Base-by-base conservation (phyloP, 352 stramenopile species). In the Phytopythium aichiense region DNA sequence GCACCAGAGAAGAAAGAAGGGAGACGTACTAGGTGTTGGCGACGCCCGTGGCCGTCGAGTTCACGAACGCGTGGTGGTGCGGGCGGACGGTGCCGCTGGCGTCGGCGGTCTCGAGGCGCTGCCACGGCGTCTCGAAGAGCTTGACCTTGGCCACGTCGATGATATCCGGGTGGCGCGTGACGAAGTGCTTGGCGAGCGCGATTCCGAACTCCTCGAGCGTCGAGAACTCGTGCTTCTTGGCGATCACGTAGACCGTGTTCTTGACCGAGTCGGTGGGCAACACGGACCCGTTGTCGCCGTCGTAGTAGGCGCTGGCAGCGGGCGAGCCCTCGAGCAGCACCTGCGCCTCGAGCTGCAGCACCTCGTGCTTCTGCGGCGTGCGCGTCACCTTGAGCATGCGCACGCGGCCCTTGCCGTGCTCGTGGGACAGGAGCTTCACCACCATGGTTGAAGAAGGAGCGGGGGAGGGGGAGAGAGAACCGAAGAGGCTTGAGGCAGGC, bases 201-300 rank as follows among this genome's bases (percentile, higher is more conserved):
- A 95, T 66, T 45, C 71, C 87, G 75, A 97, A 96, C 57, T 94
- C 84, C 70, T 97, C 89, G 60, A 91, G 87, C 67, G 81, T 87
- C 13, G 80, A 81, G 63, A 96, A 95, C 69, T 91, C 78, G 71
- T 92, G 82, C 65, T 91, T 81, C 79, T 95, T 96, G 40, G 87
- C 88, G 42, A 96, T 53, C 60, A 89, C 82, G 69, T 94, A 96
- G 31, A 96, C 83, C 40, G 88, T 95, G 71, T 97, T 97, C 76
- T 97, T 97, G 71, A 94, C 76, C 61, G 89, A 95, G 70, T 97
- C 89, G 7, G 89, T 97, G 46, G 88, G 84, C 48, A 97, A 71
- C 64, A 97, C 87, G 25, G 73, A 69, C 48, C 77, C 73, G 65
- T 97, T 97, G 75, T 97, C 87, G 60, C 84, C 88, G 56, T 84